Evolutionary conservation across 2,329 filamentous ascomycete genomes (phyloP).

Genomic region (Colletotrichum sp.): DNA sequence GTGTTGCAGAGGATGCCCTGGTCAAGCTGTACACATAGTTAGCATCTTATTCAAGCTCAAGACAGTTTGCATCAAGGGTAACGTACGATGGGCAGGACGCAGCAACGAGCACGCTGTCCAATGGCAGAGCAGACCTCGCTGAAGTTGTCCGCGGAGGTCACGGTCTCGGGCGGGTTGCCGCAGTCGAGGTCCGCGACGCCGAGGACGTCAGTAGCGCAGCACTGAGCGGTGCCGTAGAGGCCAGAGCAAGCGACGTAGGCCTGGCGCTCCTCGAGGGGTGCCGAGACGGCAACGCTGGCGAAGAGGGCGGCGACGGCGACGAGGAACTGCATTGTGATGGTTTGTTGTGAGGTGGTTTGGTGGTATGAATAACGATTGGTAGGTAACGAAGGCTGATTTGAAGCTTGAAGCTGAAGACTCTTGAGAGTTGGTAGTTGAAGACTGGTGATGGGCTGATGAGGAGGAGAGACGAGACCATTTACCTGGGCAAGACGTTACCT

Average conservation of each 20-base stretch:
- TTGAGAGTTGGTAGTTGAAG: background rate
- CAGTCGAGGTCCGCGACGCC: slow-evolving; percentile 64
- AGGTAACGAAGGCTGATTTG: background rate
- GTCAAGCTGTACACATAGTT: slow-evolving; percentile 25
- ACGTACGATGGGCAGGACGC: slow-evolving; percentile 52
- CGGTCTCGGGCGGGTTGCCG: slow-evolving; percentile 42
- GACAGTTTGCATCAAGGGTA: background rate
- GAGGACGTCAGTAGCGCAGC: slow-evolving; percentile 68
- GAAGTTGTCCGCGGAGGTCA: slow-evolving; percentile 47
- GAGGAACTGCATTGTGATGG: slow-evolving; percentile 21
- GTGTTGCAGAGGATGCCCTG: slow-evolving; percentile 41
- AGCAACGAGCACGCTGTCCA: slow-evolving; percentile 64
- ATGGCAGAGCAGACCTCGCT: slow-evolving; percentile 48
- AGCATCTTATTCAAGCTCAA: background rate
- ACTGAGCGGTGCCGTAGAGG: slow-evolving; percentile 52
- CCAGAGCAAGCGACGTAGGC: slow-evolving; percentile 46
- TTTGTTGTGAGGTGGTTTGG: background rate
- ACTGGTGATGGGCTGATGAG: background rate
- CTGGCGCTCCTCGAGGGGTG: slow-evolving; percentile 38
- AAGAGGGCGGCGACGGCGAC: slow-evolving; percentile 15
- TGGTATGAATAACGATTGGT: background rate
- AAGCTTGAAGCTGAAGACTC: background rate
- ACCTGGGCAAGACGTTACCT: background rate
- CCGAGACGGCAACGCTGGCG: slow-evolving; percentile 31
- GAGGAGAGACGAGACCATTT: background rate